Conservation (phyloP, 441 rosid species). For the Euphorbia corollata region DNA sequence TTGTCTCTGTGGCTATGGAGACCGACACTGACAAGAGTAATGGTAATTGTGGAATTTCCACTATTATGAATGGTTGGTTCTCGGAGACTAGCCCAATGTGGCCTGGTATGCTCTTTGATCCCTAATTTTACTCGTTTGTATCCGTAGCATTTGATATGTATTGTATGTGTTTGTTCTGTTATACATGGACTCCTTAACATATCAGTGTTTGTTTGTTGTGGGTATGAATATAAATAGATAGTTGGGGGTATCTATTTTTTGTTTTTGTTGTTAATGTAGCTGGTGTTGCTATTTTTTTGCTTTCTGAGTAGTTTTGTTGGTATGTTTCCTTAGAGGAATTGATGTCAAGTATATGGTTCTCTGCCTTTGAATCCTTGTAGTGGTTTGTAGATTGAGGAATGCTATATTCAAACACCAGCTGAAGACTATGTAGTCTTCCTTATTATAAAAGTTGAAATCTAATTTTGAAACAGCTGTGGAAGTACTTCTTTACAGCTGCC, state of each 20-base stretch:
- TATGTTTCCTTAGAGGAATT: background rate
- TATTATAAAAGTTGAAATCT: background rate
- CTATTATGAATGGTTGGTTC: slow-evolving; percentile 96
- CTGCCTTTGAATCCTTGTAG: background rate
- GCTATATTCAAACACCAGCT: background rate
- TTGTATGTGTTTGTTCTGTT: background rate
- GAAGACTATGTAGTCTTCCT: background rate
- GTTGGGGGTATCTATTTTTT: background rate
- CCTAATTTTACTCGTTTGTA: background rate
- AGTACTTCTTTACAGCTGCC: background rate
- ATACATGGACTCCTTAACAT: background rate
- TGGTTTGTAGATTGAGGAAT: background rate
- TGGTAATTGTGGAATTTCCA: slow-evolving; percentile 35
- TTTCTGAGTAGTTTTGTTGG: background rate
- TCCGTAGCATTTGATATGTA: background rate
- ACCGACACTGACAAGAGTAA: slow-evolving; percentile 22
- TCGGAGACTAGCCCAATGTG: slow-evolving; percentile 98
- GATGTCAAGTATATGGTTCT: background rate
- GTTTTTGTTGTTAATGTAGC: background rate
- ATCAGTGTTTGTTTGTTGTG: background rate
- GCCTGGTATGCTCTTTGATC: slow-evolving; percentile 56
- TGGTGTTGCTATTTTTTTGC: background rate
- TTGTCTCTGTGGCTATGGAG: slow-evolving; percentile 42
- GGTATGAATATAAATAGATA: background rate
- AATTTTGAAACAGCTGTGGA: background rate